Evolutionary conservation across 805 yeast genomes (phyloP), one percentile per base, ranked within the genome.

Genomic region (Lipomyces chichibuensis): DNA sequence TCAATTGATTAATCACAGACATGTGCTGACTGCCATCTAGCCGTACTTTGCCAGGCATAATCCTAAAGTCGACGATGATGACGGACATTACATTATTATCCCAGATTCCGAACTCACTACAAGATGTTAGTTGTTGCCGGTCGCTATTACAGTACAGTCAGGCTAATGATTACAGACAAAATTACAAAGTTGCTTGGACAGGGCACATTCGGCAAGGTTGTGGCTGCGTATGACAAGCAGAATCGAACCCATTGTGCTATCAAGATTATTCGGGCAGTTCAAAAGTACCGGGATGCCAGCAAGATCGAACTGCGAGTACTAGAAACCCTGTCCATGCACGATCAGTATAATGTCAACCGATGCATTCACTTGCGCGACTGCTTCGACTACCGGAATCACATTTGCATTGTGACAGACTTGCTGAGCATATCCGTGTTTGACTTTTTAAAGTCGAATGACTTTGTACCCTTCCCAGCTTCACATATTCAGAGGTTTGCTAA

Each of bases 231-330:
- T 71, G 98, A 95, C 75, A 80, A 83, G 62, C 78, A 82, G 23
- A 82, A 85, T 57, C 80, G 86, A 35, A 81, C 83, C 62, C 82
- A 82, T 66, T 95, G 92, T 57, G 99, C 99, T 1, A 89, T 95
- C 67, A 95, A 95, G 77, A 90, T 95, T 69, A 95, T 95, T 60
- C 83, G 96, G 65, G 91, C 97, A 25, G 89, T 95, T 29, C 97
- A 92, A 29, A 91, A 96, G 80, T 95, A 95, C 77, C 84, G 98
- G 64, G 98, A 93, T 75, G 99, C 99, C 2, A 91, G 97, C 14
- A 91, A 89, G 77, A 92, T 93, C 64, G 99, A 95, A 79, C 82
- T 95, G 32, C 80, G 98, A 59, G 92, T 95, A 13, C 80, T 95
- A 66, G 81, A 90, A 20, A 88, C 94, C 60, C 79, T 92, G 65